phyloP scores from a whole-genome alignment of 352 stramenopile species.

The Phytophthora crassamura region DNA sequence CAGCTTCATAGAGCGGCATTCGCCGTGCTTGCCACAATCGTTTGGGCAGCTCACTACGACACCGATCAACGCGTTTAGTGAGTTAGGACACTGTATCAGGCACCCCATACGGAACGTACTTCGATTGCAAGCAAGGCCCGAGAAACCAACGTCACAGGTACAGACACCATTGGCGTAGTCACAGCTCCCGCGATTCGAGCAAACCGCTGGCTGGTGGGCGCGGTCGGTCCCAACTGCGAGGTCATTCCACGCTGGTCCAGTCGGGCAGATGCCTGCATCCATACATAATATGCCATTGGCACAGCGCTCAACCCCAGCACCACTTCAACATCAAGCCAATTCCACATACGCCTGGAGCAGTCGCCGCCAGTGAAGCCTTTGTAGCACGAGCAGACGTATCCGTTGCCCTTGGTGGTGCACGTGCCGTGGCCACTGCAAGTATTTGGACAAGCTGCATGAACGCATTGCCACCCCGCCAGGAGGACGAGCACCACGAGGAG shows the following conservation, averaged over 20 bases:
- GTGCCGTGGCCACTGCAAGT: conserved; percentile 63
- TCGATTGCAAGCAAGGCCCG: conserved; percentile 78
- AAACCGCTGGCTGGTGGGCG: conserved; percentile 60
- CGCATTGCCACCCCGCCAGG: conserved; percentile 11
- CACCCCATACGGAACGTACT: conserved; percentile 38
- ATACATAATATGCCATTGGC: not conserved
- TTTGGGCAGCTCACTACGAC: conserved; percentile 67
- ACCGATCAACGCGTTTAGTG: not conserved
- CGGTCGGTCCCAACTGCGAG: conserved; percentile 57
- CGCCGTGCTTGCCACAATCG: conserved; percentile 67
- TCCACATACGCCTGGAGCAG: conserved; percentile 77
- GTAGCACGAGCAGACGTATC: conserved; percentile 85
- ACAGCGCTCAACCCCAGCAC: not conserved
- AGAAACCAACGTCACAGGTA: conserved; percentile 80
- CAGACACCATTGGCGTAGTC: conserved; percentile 72
- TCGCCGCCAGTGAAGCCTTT: conserved; percentile 89
- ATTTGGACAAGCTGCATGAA: conserved; percentile 63
- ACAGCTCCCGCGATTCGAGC: conserved; percentile 75
- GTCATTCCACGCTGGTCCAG: conserved; percentile 65
- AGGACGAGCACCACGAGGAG: conserved; percentile 6
- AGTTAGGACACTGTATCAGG: not conserved
- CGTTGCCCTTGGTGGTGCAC: conserved; percentile 69
- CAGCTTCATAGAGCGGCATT: conserved; percentile 77
- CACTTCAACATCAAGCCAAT: not conserved
- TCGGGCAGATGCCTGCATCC: conserved; percentile 55